Base-by-base conservation (phyloP, 495 filamentous ascomycete species). In the Penicillium manginii region DNA sequence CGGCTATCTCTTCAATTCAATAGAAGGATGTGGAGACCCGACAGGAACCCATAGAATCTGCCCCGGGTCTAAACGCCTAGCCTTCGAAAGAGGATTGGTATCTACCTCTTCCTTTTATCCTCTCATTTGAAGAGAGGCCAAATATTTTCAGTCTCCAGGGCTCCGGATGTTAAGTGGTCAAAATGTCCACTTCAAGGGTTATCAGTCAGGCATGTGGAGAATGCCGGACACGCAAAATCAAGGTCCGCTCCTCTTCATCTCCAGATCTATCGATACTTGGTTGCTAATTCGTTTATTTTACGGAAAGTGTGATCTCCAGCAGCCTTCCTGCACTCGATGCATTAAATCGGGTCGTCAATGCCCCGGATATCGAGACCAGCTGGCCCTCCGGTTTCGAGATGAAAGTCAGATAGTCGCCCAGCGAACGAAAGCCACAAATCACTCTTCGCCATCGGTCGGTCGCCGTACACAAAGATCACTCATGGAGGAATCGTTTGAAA, bases 311-410 rank as follows among this genome's bases (percentile, higher is more conserved):
- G 46, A 49, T n/a, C 46, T 49, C 12, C 46, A 49, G 22, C 19
- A 31, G n/a, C 46, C 46, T 26, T 23, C 46, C 7, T 52, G 50
- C 15, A 29, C 29, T 14, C 29, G 50, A n/a, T 52, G 50, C 33
- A 17, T 39, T 14, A 52, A 52, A 52, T 37, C 50, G 22, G 21
- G 17, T 8, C 50, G 50, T 11, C 29, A 32, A 19, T 52, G 50
- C n/a, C 50, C 50, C 14, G 50, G 50, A n/a, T 52, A 52, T 22
- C n/a, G 50, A 18, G 50, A 52, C 32, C 50, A 37, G n/a, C n/a
- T 37, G 10, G 32, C 5, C 4, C 50, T 52, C n/a, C 19, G 18
- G 31, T 52, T 52, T 29, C 26, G 32, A 11, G 33, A 52, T 39
- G 50, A 52, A 21, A 52, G 22, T 29, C 26, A 52, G 31, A 31